Base-by-base conservation (phyloP, 495 filamentous ascomycete genomes). In the Lichina pygmaea region DNA sequence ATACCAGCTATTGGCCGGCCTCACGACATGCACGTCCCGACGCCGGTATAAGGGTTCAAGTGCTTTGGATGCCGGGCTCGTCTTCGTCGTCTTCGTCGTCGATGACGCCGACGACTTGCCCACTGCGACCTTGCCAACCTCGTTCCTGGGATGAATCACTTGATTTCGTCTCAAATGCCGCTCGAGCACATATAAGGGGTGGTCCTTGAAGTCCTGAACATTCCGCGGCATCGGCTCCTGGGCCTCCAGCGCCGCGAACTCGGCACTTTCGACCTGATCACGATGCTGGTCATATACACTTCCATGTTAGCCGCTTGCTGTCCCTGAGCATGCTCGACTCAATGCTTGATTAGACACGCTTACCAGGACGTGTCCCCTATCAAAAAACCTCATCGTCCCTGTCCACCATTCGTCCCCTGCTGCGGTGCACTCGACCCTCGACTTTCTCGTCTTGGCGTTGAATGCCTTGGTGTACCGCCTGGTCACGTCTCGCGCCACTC, bases 151-250 rank as follows among this genome's bases (percentile, higher is more conserved):
- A 41, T 73, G 67, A 10, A 89, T 66, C 9, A 84, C 75, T 59
- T 99, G 81, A 52, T 89, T 75, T 15, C 75, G 67, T 43, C 71
- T 74, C n/a, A 99, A 60, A 61, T 95, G 85, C 41, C 91, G 66
- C 51, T 93, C 79, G 0, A 99, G 67, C 2, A 81, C 85, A 53
- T 86, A 94, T 41, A 81, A 60, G 0, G 91, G 91, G 58, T 99
- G 89, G 52, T 80, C 75, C 55, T 92, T 93, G 60, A 94, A 91
- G 53, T 95, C 86, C 41, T 75, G 71, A 13, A 94, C 71, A 51
- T 85, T 93, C 41, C 73, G 71, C 6, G 89, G 89, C 75, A 99
- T 85, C 6, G 79, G 78, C 54, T 99, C 89, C 9, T 66, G 62
- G 0, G 74, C 72, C 47, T 81, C 76, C 48, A 68, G 71, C 7